Percentiles rank a stretch among this genome's conserved stretches.
phyloP scores from a whole-genome alignment of 345 rosid species.

The Psidium guajava region DNA sequence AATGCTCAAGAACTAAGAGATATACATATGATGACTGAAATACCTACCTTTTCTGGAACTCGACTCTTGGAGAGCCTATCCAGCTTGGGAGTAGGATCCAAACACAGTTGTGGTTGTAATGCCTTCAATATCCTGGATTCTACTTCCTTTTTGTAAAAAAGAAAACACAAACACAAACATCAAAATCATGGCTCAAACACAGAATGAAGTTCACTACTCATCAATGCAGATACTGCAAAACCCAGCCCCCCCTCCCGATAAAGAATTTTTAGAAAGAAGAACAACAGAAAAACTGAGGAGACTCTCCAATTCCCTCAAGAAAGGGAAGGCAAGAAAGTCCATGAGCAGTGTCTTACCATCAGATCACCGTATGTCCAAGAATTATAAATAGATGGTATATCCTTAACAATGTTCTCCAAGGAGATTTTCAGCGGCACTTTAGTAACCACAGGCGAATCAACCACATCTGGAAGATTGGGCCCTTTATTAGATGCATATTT shows the following conservation, averaged over 20 bases:
- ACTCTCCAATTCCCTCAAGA: not conserved
- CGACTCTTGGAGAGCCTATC: conserved; percentile 58
- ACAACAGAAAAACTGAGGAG: not conserved
- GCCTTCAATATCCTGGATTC: conserved; percentile 91
- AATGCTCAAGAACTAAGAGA: not conserved
- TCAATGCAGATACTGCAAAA: not conserved
- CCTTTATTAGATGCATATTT: conserved; percentile 45
- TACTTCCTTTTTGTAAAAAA: conserved; percentile 42
- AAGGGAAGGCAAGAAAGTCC: not conserved
- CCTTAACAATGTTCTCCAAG: conserved; percentile 84
- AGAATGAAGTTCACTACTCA: not conserved
- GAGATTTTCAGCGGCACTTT: conserved; percentile 75
- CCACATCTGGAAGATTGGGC: conserved; percentile 12
- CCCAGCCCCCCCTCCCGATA: not conserved
- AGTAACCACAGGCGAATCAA: conserved; percentile 36
- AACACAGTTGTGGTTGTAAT: conserved; percentile 79
- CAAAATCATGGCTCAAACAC: not conserved
- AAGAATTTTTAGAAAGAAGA: not conserved
- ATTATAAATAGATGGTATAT: conserved; percentile 63
- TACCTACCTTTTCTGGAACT: conserved; percentile 46
- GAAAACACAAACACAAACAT: not conserved
- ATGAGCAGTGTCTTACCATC: conserved; percentile 44
- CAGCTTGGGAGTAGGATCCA: conserved; percentile 86
- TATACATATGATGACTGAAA: not conserved
- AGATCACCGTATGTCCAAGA: conserved; percentile 97